Base-by-base conservation (phyloP, 371 early-diverging fungal species). In the Sporodiniella umbellata region DNA sequence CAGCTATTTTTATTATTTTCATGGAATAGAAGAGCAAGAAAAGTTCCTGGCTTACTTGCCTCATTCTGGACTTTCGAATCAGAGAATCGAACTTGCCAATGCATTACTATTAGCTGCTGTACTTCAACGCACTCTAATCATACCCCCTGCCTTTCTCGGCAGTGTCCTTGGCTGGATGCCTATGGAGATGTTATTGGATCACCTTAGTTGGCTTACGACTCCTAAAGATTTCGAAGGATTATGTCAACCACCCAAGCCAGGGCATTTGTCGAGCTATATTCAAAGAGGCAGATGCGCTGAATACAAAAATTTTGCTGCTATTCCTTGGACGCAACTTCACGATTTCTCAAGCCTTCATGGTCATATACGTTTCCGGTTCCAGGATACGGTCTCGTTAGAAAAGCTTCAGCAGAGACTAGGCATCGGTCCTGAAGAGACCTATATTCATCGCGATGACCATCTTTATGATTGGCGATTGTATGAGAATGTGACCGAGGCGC, bases 51-150 rank as follows among this genome's bases (percentile, higher is more conserved):
- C 72, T n/a, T 84, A 72, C 56, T 42, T 78, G 25, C 82, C 82
- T 11, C 84, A 84, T 45, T 80, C 79, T 19, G 84, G 84, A 3
- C 74, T 81, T 49, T 79, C 81, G 33, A 84, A 84, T 48, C 84
- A 84, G 42, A 64, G 79, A 15, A 76, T 79, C 15, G 64, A 78
- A 19, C 60, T 81, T 26, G 70, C 75, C 42, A 84, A 81, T 48
- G 79, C 82, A 1, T 55, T 84, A 22, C 48, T 73, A 18, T 51
- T 84, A 18, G 75, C 84, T 1, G 60, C 61, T 11, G 58, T 66
- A 8, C 48, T 77, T 21, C 78, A 81, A 44, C 62, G 84, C 2
- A 84, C 84, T 0, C 54, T 84, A 8, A 62, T 84, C 19, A 53
- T 84, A 10, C 82, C 84, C 2, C 82, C 84, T 21, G 75, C 68